Conservation (phyloP, 1,284 basidiomycete species). For the Peniophora sp. region DNA sequence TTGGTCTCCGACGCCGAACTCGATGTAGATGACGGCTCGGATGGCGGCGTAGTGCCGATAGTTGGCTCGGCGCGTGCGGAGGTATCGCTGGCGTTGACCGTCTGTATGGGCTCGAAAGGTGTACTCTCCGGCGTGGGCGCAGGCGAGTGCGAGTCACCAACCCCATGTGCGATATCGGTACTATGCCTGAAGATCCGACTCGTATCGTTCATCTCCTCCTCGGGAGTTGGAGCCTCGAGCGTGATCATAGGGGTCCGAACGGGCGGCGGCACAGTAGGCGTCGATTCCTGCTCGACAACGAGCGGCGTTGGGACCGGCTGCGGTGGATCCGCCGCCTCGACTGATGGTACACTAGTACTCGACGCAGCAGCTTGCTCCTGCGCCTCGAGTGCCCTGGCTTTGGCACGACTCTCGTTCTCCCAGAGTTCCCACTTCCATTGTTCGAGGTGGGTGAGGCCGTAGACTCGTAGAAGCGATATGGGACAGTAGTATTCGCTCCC, state of each 20-base stretch:
- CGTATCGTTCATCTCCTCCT: neutral
- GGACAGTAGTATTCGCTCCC: conserved; percentile 97
- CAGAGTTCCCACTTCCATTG: conserved; percentile 89
- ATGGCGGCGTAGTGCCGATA: conserved; percentile 3
- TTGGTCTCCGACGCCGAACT: conserved; percentile 7
- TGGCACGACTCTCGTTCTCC: conserved; percentile 53
- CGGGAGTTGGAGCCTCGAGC: neutral
- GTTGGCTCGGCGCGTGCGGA: neutral
- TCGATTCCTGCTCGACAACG: neutral
- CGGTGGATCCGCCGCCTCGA: conserved; percentile 16
- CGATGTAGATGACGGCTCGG: conserved; percentile 7
- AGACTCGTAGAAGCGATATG: conserved; percentile 86
- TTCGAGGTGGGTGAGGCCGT: conserved; percentile 94
- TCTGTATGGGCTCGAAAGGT: neutral
- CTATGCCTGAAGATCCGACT: conserved; percentile 5
- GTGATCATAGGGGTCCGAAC: neutral
- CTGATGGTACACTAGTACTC: conserved; percentile 9
- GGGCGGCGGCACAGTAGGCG: neutral
- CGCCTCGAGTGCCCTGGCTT: conserved; percentile 20
- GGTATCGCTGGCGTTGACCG: conserved; percentile 2
- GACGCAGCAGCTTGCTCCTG: conserved; percentile 9
- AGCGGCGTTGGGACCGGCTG: conserved; percentile 10
- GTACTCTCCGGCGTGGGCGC: neutral
- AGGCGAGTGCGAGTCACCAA: neutral
- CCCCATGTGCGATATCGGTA: conserved; percentile 5